phyloP scores from a whole-genome alignment of 495 filamentous ascomycete species.

The Cercophora sp. region DNA sequence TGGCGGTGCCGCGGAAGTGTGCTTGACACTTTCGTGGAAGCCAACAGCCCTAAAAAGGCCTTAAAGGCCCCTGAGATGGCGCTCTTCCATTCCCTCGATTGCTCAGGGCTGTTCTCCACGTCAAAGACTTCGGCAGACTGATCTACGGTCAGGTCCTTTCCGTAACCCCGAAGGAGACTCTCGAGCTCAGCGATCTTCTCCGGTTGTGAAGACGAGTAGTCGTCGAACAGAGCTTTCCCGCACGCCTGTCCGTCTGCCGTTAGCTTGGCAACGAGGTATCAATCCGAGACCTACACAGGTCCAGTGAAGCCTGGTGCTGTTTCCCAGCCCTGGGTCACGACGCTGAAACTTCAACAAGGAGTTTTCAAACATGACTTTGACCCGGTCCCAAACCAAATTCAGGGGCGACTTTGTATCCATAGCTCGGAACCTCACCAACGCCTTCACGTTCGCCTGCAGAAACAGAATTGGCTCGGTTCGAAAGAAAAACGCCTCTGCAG shows the following conservation, averaged over 20 bases:
- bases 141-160: neutral
- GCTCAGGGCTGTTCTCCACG: neutral
- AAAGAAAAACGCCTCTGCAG: conserved; percentile 2
- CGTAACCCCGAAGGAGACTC: neutral
- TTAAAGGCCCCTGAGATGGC: neutral
- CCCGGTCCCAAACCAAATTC: neutral
- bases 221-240: neutral
- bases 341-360: neutral
- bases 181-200: neutral
- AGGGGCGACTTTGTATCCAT: neutral
- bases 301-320: conserved; percentile 1
- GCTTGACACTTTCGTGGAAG: neutral
- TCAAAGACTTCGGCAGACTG: conserved; percentile 4
- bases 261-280: neutral
- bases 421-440: conserved; percentile 1
- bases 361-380: neutral
- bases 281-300: conserved; percentile 1
- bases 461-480: conserved; percentile 6
- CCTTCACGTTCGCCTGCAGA: conserved; percentile 10
- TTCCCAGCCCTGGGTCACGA: neutral
- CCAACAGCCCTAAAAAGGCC: neutral
- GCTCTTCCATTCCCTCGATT: conserved; percentile 4
- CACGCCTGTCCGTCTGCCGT: neutral
- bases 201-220: neutral
- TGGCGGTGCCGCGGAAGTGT: conserved; percentile 4